Evolutionary conservation across 805 yeast genomes (phyloP).

Genomic region (Myxozyma sirexii): DNA sequence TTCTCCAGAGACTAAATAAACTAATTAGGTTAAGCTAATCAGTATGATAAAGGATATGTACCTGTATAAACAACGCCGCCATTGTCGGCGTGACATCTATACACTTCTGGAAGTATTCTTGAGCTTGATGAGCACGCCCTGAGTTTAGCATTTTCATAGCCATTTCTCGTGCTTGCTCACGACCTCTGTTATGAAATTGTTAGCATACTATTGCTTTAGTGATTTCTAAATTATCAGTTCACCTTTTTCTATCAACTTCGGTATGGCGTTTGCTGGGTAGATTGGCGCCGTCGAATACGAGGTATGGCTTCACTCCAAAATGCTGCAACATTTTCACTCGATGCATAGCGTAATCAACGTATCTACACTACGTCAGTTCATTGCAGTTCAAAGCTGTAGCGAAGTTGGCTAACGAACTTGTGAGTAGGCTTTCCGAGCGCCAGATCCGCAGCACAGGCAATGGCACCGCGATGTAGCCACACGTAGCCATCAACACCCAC

Average conservation of each 20-base stretch:
- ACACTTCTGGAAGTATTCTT: conserved; percentile 70
- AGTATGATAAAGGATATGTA: conserved; percentile 37
- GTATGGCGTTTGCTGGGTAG: conserved; percentile 78
- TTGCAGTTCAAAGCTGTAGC: background rate
- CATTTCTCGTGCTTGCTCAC: conserved; percentile 59
- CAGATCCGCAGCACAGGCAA: conserved; percentile 80
- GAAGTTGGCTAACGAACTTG: conserved; percentile 8
- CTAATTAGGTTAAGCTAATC: too few relatives aligned
- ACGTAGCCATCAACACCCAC: conserved; percentile 92
- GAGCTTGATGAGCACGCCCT: conserved; percentile 65
- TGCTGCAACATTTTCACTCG: conserved; percentile 65
- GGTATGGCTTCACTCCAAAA: conserved; percentile 75
- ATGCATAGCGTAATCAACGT: conserved; percentile 64
- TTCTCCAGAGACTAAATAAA: conserved; percentile 53
- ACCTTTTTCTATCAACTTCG: conserved; percentile 61
- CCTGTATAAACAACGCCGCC: conserved; percentile 84
- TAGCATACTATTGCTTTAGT: too few relatives aligned
- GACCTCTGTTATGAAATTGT: too few relatives aligned
- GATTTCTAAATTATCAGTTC: background rate
- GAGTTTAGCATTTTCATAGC: conserved; percentile 56
- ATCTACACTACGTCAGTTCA: conserved; percentile 42
- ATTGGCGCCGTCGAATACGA: conserved; percentile 92
- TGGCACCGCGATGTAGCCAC: conserved; percentile 89
- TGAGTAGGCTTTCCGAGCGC: conserved; percentile 69
- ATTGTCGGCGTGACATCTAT: conserved; percentile 87